A percentile compares a stretch with the other conserved stretches of the same genome.
Conservation (phyloP, 306 rosid genomes). For the Quercus wislizeni region DNA sequence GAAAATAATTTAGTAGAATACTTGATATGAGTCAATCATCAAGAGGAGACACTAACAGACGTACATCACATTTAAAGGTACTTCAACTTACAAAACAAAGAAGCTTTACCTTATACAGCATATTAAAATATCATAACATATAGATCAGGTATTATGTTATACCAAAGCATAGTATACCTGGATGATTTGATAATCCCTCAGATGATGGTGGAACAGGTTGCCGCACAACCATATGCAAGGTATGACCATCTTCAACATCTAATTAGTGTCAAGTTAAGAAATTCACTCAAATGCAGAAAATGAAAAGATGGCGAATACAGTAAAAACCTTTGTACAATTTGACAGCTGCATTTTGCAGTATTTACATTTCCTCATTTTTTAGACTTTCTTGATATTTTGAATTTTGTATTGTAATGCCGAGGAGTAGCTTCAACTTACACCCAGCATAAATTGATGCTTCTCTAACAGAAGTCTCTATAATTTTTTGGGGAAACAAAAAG, state of each 20-base stretch:
- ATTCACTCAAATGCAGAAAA: slow-evolving; percentile 10
- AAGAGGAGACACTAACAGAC: background rate
- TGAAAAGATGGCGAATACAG: slow-evolving; percentile 6
- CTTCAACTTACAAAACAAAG: slow-evolving; percentile 19
- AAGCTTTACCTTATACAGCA: slow-evolving; percentile 4
- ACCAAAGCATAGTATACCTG: slow-evolving; percentile 53
- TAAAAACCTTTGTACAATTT: background rate
- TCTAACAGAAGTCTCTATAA: background rate
- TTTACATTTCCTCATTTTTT: background rate
- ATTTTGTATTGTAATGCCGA: background rate
- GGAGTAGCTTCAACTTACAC: background rate
- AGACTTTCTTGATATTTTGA: background rate
- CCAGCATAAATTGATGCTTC: background rate
- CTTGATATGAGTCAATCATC: background rate
- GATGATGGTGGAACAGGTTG: slow-evolving; percentile 63
- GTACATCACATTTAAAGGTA: slow-evolving; percentile 1
- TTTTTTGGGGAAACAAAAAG: background rate
- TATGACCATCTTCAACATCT: slow-evolving; percentile 99
- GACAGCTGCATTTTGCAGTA: background rate
- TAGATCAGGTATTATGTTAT: background rate
- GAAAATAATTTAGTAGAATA: background rate
- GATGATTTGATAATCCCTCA: slow-evolving; percentile 53
- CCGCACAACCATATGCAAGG: slow-evolving; percentile 93
- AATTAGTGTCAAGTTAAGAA: slow-evolving; percentile 49
- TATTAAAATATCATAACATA: slow-evolving; percentile 1